Evolutionary conservation across 495 filamentous ascomycete species (phyloP), one percentile per base, ranked within the genome.

Genomic region (Podospora bellae-mahoneyi): DNA sequence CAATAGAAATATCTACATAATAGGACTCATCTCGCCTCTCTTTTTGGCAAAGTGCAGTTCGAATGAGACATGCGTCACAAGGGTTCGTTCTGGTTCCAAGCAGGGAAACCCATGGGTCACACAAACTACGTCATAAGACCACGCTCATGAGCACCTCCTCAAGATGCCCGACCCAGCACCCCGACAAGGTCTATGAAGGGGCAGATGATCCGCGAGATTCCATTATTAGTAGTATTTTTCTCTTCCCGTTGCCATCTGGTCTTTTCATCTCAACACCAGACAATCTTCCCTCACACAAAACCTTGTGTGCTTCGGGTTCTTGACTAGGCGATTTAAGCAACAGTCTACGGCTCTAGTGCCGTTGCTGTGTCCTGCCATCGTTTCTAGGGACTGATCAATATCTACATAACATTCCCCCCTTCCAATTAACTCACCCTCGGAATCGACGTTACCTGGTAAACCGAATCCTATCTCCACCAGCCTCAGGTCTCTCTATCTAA

Each of bases 61-160:
- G 2, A 48, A 48, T 13, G 39, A 48, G 39, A 48, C 39, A 48
- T 48, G 39, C 39, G 39, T 48, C 39, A 48, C 39, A 48, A 16
- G 39, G 39, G 39, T 48, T 48, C 39, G 39, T 48, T 48, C 39
- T 0, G 39, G 15, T 48, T 48, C 39, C 39, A 48, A 48, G 39
- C 39, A 48, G 39, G 39, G 39, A 48, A 48, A 48, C 39, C 39
- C 39, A 48, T 48, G 39, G 7, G 39, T 16, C 15, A 16, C 39
- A 48, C 20, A 6, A 61, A 61, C 59, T 27, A 61, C 59, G 59
- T 61, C 59, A 61, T 61, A 61, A 27, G 59, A 27, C 19, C 59
- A 20, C 10, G 23, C 7, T 26, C 59, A 61, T 15, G 7, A 27
- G 59, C 20, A 28, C 59, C 18, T 18, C 23, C 26, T 18, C 19